These are phyloP conservation scores for Fraxinus americana DNA, from an alignment of 257 asterid species.

Conservation along the genomic window DNA sequence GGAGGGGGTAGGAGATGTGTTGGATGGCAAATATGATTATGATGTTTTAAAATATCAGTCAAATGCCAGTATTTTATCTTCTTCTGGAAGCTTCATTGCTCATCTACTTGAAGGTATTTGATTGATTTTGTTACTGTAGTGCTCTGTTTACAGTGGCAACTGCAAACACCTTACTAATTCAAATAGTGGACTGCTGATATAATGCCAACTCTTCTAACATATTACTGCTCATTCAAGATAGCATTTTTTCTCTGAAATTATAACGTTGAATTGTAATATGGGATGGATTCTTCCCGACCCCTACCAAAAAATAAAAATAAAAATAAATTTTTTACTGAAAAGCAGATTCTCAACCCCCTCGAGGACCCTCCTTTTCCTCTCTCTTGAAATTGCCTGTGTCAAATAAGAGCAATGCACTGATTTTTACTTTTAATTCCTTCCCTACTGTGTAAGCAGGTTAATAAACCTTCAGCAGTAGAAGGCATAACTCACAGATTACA, in stretches of 20 bases:
- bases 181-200: background rate
- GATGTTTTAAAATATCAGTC: background rate
- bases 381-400: background rate
- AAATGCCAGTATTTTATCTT: background rate
- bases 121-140: background rate
- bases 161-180: background rate
- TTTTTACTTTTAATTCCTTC: background rate
- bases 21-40: conserved; percentile 1
- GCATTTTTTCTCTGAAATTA: background rate
- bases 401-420: background rate
- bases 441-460: background rate
- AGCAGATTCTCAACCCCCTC: background rate
- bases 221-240: background rate
- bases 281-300: background rate
- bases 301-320: background rate
- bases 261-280: background rate
- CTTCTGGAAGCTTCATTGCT: background rate
- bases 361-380: background rate
- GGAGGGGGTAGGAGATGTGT: conserved; percentile 2
- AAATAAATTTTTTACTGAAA: background rate
- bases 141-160: conserved; percentile 4
- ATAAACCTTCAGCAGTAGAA: background rate
- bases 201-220: background rate
- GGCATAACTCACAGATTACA: background rate
- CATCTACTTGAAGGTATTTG: background rate